These are phyloP conservation scores for Teunomyces gatunensis DNA, from an alignment of 805 yeast species.

Conservation along the genomic window DNA sequence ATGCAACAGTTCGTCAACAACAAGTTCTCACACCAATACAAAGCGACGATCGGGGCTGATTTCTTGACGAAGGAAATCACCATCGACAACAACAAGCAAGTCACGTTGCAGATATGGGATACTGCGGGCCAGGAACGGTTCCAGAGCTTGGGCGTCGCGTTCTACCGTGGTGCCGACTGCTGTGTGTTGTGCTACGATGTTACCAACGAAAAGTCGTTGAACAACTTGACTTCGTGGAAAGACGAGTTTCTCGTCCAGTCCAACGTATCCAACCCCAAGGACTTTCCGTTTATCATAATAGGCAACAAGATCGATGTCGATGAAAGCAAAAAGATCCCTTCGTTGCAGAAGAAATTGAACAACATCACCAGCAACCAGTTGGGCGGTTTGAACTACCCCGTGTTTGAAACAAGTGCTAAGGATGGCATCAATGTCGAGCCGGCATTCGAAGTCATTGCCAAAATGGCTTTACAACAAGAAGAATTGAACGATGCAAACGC, in stretches of 20 bases:
- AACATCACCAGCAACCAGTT: constrained; percentile 44
- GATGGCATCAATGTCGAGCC: constrained; percentile 93
- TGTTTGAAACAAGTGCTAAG: constrained; percentile 97
- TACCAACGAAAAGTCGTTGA: constrained; percentile 90
- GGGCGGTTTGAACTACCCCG: constrained; percentile 71
- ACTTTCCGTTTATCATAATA: constrained; percentile 90
- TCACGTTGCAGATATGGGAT: constrained; percentile 91
- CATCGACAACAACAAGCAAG: constrained; percentile 74
- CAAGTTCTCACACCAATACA: constrained; percentile 92
- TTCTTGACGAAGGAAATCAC: constrained; percentile 87
- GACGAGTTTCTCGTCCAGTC: constrained; percentile 95
- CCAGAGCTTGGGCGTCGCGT: constrained; percentile 95
- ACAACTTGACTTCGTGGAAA: constrained; percentile 85
- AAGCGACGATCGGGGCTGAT: constrained; percentile 98
- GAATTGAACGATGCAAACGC: constrained; percentile 80
- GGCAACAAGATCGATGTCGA: constrained; percentile 96
- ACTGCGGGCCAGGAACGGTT: constrained; percentile 99
- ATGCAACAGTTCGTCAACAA: constrained; percentile 97
- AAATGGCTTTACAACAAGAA: constrained; percentile 94
- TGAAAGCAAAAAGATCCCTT: constrained; percentile 77
- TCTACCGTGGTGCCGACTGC: constrained; percentile 97
- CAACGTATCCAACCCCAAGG: constrained; percentile 88
- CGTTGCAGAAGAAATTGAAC: constrained; percentile 50
- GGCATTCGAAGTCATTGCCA: constrained; percentile 93
- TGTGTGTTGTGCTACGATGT: constrained; percentile 96